A percentile compares a stretch with the other conserved stretches of the same genome.
These are phyloP conservation scores for Sequoia sempervirens DNA, from an alignment of 75 land plant genomes.

Conservation along the genomic window DNA sequence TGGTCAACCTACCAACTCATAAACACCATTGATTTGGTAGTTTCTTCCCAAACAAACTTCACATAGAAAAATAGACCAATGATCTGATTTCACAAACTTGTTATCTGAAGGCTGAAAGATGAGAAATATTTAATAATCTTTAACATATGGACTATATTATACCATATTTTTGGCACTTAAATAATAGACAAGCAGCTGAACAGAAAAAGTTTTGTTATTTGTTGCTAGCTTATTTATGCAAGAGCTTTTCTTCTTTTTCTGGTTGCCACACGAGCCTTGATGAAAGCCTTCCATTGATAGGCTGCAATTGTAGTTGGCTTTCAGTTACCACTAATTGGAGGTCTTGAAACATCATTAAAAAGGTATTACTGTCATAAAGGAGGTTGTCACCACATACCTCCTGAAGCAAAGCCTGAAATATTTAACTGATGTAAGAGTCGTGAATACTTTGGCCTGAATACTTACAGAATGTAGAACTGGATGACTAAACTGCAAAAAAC, in stretches of 20 bases:
- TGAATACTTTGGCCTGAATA: background rate
- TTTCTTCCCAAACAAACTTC: background rate
- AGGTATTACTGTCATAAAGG: background rate
- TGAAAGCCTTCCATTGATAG: background rate
- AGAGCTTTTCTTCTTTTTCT: background rate
- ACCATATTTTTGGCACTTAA: background rate
- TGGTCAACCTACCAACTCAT: background rate
- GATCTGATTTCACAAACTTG: background rate
- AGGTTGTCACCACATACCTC: background rate
- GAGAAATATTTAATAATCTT: background rate
- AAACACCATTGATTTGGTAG: background rate
- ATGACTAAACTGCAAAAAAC: background rate
- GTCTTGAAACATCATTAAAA: background rate
- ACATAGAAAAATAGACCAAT: background rate
- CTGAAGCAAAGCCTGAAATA: background rate
- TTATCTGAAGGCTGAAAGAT: background rate
- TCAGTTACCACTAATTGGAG: background rate
- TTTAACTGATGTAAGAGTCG: background rate
- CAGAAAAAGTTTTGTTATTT: background rate
- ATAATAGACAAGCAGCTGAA: background rate
- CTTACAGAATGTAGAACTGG: background rate
- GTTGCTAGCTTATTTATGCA: background rate
- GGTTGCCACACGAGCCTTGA: background rate
- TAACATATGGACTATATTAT: background rate
- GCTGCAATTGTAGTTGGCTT: background rate